These are phyloP conservation scores for Dryadomyces quercivorus DNA, from an alignment of 2,329 filamentous ascomycete species.

Conservation along the genomic window DNA sequence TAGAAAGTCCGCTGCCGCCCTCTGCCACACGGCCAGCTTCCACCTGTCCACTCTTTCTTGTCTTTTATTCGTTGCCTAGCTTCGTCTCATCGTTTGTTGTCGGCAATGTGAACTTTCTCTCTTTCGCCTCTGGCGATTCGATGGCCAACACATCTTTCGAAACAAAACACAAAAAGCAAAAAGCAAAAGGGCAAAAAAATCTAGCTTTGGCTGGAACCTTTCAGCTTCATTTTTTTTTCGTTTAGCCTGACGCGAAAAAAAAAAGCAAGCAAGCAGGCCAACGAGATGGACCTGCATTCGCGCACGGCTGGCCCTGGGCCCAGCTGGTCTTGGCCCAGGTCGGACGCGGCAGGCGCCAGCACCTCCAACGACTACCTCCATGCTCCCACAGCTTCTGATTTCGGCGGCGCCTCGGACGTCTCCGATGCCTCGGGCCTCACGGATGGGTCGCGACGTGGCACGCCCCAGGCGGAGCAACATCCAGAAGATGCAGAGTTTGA, in stretches of 20 bases:
- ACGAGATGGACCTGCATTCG: slow-evolving; percentile 6
- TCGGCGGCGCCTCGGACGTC: not conserved
- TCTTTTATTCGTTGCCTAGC: not conserved
- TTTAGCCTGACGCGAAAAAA: not conserved
- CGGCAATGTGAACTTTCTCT: not conserved
- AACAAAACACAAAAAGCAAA: not conserved
- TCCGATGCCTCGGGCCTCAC: not conserved
- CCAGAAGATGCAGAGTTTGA: not conserved
- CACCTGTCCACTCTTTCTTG: not conserved
- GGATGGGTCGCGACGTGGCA: not conserved
- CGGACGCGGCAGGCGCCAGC: not conserved
- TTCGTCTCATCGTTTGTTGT: not conserved
- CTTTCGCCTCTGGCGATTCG: not conserved
- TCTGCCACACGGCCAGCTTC: too few relatives aligned
- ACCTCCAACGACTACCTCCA: not conserved
- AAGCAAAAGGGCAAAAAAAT: too few relatives aligned
- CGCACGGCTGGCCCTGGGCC: not conserved
- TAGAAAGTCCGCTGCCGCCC: not conserved
- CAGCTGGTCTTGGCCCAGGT: slow-evolving; percentile 5
- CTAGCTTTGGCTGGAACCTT: not conserved
- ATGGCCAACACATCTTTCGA: not conserved
- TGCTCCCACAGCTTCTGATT: not conserved
- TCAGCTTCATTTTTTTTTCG: not conserved
- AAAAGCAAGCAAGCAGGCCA: not conserved
- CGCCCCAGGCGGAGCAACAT: not conserved